Evolutionary conservation across 805 yeast species (phyloP), one percentile per base, ranked within the genome.

Genomic region (Candida tibetensis): DNA sequence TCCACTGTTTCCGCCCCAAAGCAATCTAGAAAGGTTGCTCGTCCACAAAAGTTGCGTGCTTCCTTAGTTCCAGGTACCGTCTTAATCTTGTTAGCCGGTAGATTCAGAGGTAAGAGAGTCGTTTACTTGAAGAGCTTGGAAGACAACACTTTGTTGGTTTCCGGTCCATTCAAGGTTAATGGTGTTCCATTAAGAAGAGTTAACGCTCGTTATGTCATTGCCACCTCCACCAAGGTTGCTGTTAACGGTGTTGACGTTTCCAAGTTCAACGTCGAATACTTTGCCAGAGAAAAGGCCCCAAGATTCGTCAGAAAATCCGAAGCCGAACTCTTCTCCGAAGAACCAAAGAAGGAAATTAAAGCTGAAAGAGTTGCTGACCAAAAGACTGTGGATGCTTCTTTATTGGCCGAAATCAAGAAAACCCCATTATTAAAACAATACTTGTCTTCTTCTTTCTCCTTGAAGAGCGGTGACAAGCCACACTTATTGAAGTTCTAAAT

Each of bases 161-260:
- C 96, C 48, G 99, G 99, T 71, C 99, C 99, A 64, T 93, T 91
- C 95, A 91, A 93, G 82, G 87, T 91, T 64, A 91, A 91, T 78
- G 99, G 99, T 79, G 99, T 91, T 58, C 98, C 99, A 71, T 81
- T 91, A 72, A 89, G 98, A 85, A 87, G 97, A 81, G 98, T 91
- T 60, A 93, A 91, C 73, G 83, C 97, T 60, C 87, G 96, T 74
- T 93, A 91, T 77, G 99, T 93, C 60, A 91, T 91, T 76, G 98
- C 97, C 64, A 91, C 99, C 66, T 88, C 96, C 57, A 93, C 99
- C 74, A 74, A 79, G 71, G 85, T 93, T 62, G 72, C 80, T 54
- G 83, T 91, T 55, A 77, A 79, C 42, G 72, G 82, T 53, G 87
- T 89, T 56, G 85, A 86, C 64, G 89, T 86, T 57, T 76, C 88